Base-by-base conservation (phyloP, 495 filamentous ascomycete genomes). In the Glarea lozoyensis region DNA sequence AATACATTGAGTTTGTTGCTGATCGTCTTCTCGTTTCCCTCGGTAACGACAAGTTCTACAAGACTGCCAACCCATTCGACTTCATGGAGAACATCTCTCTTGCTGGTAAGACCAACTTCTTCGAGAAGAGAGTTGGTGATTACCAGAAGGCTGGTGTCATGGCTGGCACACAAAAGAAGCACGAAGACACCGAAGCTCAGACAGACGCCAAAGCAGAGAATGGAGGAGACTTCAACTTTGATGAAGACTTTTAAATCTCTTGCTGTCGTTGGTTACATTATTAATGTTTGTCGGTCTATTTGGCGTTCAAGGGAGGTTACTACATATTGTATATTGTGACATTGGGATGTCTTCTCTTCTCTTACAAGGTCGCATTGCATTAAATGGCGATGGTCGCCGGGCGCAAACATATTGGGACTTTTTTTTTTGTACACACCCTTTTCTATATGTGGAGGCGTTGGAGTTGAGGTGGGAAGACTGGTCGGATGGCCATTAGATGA, bases 31-130 rank as follows among this genome's bases (percentile, higher is more conserved):
- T 98, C 16, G 65, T 96, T 23, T 78, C 92, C 30, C 83, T 98
- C 30, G 92, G 92, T 52, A 94, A 94, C 64, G 73, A 81, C 51
- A 97, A 96, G 75, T 74, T 84, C 61, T 98, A 93, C 79, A 79
- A 90, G 56, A 70, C 80, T 20, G 74, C 84, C 61, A 98, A 98
- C 69, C 92, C 92, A 53, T 98, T 98, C 66, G 92, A 98, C 76
- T 98, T 98, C 69, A 98, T 98, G 92, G 92, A 98, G 78, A 90
- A 88, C 58, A 98, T 98, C 69, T 97, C 92, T 9, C 74, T 98
- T 22, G 86, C 88, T 20, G 92, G 92, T 66, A 98, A 98, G 82
- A 98, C 92, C 64, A 98, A 98, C 76, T 98, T 98, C 84, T 98
- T 98, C 65, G 92, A 98, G 81, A 98, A 98, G 84, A 84, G 92